These are phyloP conservation scores for Cordyceps militaris DNA, from an alignment of 2,329 filamentous ascomycete species.

Conservation along the genomic window DNA sequence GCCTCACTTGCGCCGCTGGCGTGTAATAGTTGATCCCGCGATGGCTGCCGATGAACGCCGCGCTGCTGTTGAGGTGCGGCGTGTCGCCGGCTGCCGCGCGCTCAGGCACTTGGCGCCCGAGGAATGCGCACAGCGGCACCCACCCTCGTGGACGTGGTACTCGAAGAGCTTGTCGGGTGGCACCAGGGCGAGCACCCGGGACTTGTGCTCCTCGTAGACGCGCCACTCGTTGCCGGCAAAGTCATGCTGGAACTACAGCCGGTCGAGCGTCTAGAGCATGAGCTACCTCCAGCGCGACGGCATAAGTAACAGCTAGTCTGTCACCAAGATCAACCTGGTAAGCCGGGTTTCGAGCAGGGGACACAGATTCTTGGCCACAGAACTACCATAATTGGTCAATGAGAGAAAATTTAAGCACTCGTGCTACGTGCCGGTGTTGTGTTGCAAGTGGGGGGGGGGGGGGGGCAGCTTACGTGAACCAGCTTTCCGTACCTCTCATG, in stretches of 20 bases:
- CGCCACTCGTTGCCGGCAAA: background rate
- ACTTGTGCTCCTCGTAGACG: slow-evolving; percentile 11
- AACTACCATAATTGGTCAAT: background rate
- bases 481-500: slow-evolving; percentile 4
- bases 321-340: background rate
- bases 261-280: background rate
- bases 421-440: background rate
- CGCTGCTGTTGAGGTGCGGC: slow-evolving; percentile 6
- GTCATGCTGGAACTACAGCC: background rate
- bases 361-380: background rate
- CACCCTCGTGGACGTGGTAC: slow-evolving; percentile 10
- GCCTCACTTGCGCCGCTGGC: background rate
- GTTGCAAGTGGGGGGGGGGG: background rate
- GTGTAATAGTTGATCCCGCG: background rate
- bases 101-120: slow-evolving; percentile 3
- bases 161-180: slow-evolving; percentile 12
- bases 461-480: background rate
- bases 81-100: background rate
- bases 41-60: background rate
- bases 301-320: background rate
- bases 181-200: slow-evolving; percentile 13
- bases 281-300: background rate
- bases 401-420: background rate
- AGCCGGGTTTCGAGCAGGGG: background rate
- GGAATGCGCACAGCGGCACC: slow-evolving; percentile 10